Evolutionary conservation across 1,284 basidiomycete genomes (phyloP), one percentile per base, ranked within the genome.

Genomic region (Mycosarcoma maydis): DNA sequence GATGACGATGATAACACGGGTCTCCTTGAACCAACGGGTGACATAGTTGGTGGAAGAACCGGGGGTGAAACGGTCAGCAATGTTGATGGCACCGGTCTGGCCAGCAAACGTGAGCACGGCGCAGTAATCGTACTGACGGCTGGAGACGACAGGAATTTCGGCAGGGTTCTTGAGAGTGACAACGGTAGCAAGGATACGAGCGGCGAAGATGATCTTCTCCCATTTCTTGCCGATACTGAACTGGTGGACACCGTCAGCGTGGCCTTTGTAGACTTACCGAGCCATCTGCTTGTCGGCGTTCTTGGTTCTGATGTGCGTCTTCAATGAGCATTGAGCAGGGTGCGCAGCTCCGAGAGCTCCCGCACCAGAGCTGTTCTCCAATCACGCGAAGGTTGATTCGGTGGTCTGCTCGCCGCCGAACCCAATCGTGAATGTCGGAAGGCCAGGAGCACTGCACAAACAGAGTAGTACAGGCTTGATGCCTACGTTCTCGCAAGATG

Each of bases 11-110:
- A 98, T 95, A 73, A 98, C 88, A 78, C 95, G 92, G 80, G 95
- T 96, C 86, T 98, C 95, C 88, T 98, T 98, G 92, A 98, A 98
- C 62, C 94, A 97, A 80, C 92, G 92, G 79, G 94, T 98, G 88
- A 97, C 96, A 87, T 98, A 98, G 87, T 98, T 98, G 84, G 95
- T 98, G 87, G 84, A 84, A 80, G 89, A 91, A 87, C 96, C 96
- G 80, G 95, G 95, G 77, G 95, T 98, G 87, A 98, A 98, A 81
- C 95, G 92, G 81, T 96, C 95, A 74, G 95, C 96, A 82, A 98
- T 98, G 73, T 96, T 92, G 84, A 94, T 92, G 52, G 95, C 95
- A 80, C 95, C 95, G 69, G 94, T 98, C 88, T 95, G 94, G 82
- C 92, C 89, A 66, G 94, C 95, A 85, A 89, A 98, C 87, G 97